Conservation (phyloP, 306 rosid genomes). For the Dalbergia cultrata region DNA sequence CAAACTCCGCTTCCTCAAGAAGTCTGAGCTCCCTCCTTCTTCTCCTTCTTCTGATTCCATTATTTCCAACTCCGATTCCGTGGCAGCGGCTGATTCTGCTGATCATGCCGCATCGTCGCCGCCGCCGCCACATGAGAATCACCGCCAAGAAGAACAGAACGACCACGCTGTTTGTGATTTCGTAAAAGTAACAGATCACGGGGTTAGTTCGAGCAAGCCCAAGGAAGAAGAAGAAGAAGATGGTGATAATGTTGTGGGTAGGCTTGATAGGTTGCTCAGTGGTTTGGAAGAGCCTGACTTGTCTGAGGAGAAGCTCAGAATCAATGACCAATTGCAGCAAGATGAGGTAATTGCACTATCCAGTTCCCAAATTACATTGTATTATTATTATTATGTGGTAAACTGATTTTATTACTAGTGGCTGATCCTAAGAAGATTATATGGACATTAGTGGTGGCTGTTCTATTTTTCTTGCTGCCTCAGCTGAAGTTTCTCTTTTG, state of each 20-base stretch:
- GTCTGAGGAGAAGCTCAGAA: slow-evolving; percentile 66
- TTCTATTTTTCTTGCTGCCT: slow-evolving; percentile 24
- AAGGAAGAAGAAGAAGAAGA: slow-evolving; percentile 33
- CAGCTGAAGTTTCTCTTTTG: slow-evolving; percentile 38
- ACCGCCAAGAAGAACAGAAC: not conserved
- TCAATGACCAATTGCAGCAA: slow-evolving; percentile 78
- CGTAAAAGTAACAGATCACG: slow-evolving; percentile 5
- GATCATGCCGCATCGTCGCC: not conserved
- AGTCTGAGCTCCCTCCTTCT: slow-evolving; percentile 44
- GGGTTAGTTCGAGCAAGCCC: slow-evolving; percentile 42
- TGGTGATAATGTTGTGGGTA: slow-evolving; percentile 36
- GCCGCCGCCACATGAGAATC: not conserved
- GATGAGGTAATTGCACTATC: slow-evolving; percentile 67
- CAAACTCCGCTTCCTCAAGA: slow-evolving; percentile 48
- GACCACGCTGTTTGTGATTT: not conserved
- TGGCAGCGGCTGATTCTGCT: not conserved
- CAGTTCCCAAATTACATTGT: not conserved
- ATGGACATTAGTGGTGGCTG: slow-evolving; percentile 9
- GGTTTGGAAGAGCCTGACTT: slow-evolving; percentile 57
- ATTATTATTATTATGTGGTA: not conserved
- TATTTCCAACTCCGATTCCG: slow-evolving; percentile 34
- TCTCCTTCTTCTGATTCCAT: slow-evolving; percentile 6
- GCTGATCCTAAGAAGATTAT: too few species aligned
- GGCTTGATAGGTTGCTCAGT: slow-evolving; percentile 58
- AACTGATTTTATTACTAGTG: not conserved